Evolutionary conservation across 2,329 filamentous ascomycete species (phyloP).

Genomic region (Pseudocercospora musae): DNA sequence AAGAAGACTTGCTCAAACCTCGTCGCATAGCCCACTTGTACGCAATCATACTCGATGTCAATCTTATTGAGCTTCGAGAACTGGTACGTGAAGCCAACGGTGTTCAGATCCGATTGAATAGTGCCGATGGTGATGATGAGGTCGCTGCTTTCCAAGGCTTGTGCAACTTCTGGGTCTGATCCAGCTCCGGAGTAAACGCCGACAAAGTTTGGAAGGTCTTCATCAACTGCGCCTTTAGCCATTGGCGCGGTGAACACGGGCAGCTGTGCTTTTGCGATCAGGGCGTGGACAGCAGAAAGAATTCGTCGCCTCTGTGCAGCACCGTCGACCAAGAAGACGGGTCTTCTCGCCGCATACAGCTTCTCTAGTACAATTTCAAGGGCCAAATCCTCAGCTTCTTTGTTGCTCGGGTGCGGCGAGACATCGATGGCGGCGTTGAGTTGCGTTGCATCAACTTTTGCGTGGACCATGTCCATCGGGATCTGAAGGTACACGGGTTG

Average conservation of each 20-base stretch:
- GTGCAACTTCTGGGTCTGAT: constrained; percentile 62
- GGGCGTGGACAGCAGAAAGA: constrained; percentile 53
- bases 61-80: constrained; percentile 75
- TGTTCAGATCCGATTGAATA: constrained; percentile 76
- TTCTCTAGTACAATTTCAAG: constrained; percentile 73
- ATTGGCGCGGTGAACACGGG: constrained; percentile 87
- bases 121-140: constrained; percentile 68
- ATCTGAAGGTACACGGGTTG: constrained; percentile 81
- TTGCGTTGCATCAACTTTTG: constrained; percentile 70
- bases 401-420: constrained; percentile 60
- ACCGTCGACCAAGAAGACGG: constrained; percentile 79
- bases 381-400: constrained; percentile 74
- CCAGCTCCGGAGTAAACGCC: constrained; percentile 83
- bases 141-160: constrained; percentile 66
- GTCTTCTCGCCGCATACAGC: constrained; percentile 68
- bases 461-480: constrained; percentile 74
- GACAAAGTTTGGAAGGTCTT: constrained; percentile 70
- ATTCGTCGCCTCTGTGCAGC: constrained; percentile 12
- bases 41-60: constrained; percentile 72
- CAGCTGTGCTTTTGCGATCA: constrained; percentile 69
- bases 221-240: constrained; percentile 81
- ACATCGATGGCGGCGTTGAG: constrained; percentile 70
- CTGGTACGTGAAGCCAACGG: constrained; percentile 75
- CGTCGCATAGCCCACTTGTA: constrained; percentile 56
- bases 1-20: constrained; percentile 17